Conservation (phyloP, 2,329 filamentous ascomycete genomes). For the Trichoderma hamatum region DNA sequence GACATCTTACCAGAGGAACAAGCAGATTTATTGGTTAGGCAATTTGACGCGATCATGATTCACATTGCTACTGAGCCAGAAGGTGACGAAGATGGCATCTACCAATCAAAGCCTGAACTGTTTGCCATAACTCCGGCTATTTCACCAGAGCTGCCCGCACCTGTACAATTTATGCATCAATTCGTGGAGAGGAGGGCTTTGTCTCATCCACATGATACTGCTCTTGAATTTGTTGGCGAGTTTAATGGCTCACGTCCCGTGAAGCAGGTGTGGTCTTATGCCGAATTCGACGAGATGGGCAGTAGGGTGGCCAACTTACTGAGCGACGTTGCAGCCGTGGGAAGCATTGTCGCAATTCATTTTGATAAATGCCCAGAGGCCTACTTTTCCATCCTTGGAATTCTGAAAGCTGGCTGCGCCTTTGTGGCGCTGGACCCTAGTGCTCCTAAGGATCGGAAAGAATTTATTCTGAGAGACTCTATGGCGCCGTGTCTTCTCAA, state of each 20-base stretch:
- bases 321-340: slow-evolving; percentile 50
- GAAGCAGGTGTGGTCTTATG: slow-evolving; percentile 70
- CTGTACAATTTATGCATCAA: slow-evolving; percentile 69
- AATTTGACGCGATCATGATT: slow-evolving; percentile 70
- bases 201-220: slow-evolving; percentile 60
- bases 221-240: slow-evolving; percentile 73
- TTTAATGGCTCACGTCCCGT: slow-evolving; percentile 52
- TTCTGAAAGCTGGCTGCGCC: slow-evolving; percentile 79
- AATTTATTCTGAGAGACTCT: slow-evolving; percentile 79
- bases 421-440: slow-evolving; percentile 80
- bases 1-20: slow-evolving; percentile 70
- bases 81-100: slow-evolving; percentile 45
- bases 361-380: slow-evolving; percentile 87
- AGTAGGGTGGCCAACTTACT: slow-evolving; percentile 74
- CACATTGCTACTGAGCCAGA: slow-evolving; percentile 58
- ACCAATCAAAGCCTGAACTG: slow-evolving; percentile 41
- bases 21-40: slow-evolving; percentile 65
- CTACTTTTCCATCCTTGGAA: slow-evolving; percentile 78
- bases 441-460: slow-evolving; percentile 71
- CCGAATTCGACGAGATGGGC: slow-evolving; percentile 68
- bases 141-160: slow-evolving; percentile 57
- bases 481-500: slow-evolving; percentile 65
- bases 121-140: slow-evolving; percentile 70
- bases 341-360: slow-evolving; percentile 71
- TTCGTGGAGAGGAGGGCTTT: slow-evolving; percentile 70